Evolutionary conservation across 2,329 filamentous ascomycete genomes (phyloP).

Genomic region (Dactylellina cionopaga): DNA sequence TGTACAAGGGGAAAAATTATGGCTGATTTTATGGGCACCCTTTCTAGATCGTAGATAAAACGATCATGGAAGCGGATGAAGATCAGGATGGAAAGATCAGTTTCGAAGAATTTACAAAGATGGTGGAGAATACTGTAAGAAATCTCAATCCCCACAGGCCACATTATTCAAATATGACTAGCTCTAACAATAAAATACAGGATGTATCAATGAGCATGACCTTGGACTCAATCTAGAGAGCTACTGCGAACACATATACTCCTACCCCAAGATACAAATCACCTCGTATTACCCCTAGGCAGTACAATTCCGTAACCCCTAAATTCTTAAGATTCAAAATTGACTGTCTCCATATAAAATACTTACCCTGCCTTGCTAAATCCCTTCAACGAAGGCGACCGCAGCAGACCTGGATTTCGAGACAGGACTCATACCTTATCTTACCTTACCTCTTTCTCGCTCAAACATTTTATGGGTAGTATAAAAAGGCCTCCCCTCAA

Average conservation of each 20-base stretch:
- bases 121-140: conserved; percentile 90
- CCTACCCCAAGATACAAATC: background rate
- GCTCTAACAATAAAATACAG: conserved; percentile 21
- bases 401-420: too few species aligned
- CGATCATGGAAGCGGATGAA: conserved; percentile 98
- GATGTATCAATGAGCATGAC: conserved; percentile 80
- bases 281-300: too few species aligned
- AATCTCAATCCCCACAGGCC: conserved; percentile 59
- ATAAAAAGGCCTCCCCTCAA: too few species aligned
- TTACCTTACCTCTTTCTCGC: too few species aligned
- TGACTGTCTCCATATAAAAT: too few species aligned
- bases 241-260: background rate
- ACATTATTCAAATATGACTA: background rate
- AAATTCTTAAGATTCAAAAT: too few species aligned
- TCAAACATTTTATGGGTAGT: too few species aligned
- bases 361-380: too few species aligned
- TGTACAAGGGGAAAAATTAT: background rate
- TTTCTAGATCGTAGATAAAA: conserved; percentile 90
- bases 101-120: conserved; percentile 98
- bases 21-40: conserved; percentile 19
- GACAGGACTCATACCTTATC: too few species aligned
- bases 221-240: conserved; percentile 64
- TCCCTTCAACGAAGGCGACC: conserved; percentile 6
- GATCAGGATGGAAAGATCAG: conserved; percentile 98
- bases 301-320: too few species aligned